Base-by-base conservation (phyloP, 257 asterid genomes). In the Capsicum baccatum region DNA sequence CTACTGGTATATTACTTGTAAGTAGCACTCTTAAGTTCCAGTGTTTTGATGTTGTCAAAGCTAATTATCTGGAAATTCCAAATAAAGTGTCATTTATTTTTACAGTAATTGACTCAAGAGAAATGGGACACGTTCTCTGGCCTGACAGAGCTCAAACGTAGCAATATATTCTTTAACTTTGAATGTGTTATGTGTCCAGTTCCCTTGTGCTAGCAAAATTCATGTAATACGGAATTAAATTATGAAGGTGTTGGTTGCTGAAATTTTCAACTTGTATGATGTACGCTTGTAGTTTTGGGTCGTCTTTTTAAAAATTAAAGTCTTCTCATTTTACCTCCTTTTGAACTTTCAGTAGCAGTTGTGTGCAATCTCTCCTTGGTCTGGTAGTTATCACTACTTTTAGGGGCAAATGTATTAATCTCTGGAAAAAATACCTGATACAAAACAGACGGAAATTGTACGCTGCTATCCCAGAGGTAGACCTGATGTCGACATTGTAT, bases 1-100 rank as follows among this genome's bases (percentile, higher is more conserved):
- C 67, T 35, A 37, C 83, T 57, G 69, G 56, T 39, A n/a, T 39
- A 60, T 64, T 80, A 12, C 37, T 37, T 57, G 69, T 80, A 58
- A 58, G 58, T 59, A 57, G 12, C 33, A 5, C 42, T 60, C 19
- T 60, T 48, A 39, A 13, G 83, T 19, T 80, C 70, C 42, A 16
- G 56, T 80, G 83, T 58, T 80, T 79, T 14, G 83, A 80, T 80
- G 21, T 8, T 80, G 83, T n/a, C 56, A 80, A 80, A 55, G 70
- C 26, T 15, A 71, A 47, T 71, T 48, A 69, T 50, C 60, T 21
- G 60, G 62, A 74, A 74, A 12, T 74, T 74, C 56, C 60, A 50
- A 74, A 50, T 50, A 74, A 64, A 74, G 21, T 74, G 59, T 74
- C 44, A 48, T 6, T 48, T 37, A 48, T 74, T 47, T 74, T 39